A percentile compares a stretch with the other conserved stretches of the same genome.
These are phyloP conservation scores for Salix udensis DNA, from an alignment of 345 rosid species.

Conservation along the genomic window DNA sequence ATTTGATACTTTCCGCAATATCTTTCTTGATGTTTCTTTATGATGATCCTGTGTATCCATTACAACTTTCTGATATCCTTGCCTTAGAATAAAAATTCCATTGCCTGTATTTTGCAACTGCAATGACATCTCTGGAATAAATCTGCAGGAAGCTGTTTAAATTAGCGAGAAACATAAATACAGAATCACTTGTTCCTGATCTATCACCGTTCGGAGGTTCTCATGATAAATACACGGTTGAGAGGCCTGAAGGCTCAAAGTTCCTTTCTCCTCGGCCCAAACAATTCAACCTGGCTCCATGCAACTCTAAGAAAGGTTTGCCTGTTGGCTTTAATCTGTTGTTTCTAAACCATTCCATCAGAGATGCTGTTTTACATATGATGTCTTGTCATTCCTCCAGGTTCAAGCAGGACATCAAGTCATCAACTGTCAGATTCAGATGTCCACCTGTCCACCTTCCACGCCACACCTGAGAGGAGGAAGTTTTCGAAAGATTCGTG, in stretches of 20 bases:
- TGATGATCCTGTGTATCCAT: background rate
- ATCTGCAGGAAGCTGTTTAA: slow-evolving; percentile 54
- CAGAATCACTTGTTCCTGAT: slow-evolving; percentile 39
- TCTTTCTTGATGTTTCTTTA: background rate
- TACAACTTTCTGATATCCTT: too few relatives aligned
- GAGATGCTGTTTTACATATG: background rate
- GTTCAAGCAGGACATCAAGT: slow-evolving; percentile 26
- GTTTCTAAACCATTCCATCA: background rate
- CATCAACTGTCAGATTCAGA: slow-evolving; percentile 40
- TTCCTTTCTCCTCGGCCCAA: slow-evolving; percentile 14
- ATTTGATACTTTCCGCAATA: too few relatives aligned
- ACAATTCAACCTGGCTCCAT: slow-evolving; percentile 22
- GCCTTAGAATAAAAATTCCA: background rate
- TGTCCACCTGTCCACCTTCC: slow-evolving; percentile 58
- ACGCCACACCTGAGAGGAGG: slow-evolving; percentile 63
- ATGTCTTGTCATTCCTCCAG: slow-evolving; percentile 30
- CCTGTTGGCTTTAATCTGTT: background rate
- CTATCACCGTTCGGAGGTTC: slow-evolving; percentile 36
- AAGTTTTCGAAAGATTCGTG: slow-evolving; percentile 55
- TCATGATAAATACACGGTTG: slow-evolving; percentile 31
- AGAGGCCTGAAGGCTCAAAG: slow-evolving; percentile 32
- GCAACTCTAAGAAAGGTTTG: slow-evolving; percentile 43
- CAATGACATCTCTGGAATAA: slow-evolving; percentile 15
- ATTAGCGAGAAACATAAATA: slow-evolving; percentile 26
- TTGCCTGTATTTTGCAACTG: slow-evolving; percentile 4